phyloP scores from a whole-genome alignment of 768 basidiomycete species.

The Macrolepiota fuliginosa region DNA sequence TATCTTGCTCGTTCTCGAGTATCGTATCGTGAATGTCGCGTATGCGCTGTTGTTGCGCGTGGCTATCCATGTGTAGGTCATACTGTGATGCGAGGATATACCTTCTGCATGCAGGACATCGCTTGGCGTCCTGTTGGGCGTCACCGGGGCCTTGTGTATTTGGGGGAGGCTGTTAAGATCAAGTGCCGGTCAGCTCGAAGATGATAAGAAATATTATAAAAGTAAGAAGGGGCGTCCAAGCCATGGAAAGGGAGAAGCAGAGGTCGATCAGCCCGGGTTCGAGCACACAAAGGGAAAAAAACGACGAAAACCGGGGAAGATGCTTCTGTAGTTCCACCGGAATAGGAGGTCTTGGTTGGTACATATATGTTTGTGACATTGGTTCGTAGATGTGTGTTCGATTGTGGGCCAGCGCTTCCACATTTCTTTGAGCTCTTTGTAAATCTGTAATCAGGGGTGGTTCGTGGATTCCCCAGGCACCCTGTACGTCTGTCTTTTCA shows the following conservation, averaged over 20 bases:
- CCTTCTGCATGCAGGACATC: conserved; percentile 25
- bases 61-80: conserved; percentile 27
- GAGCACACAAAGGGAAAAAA: no score
- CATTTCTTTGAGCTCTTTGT: no score
- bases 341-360: no score
- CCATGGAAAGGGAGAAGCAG: neutral
- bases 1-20: conserved; percentile 43
- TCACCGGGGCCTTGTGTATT: neutral
- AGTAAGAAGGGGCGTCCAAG: neutral
- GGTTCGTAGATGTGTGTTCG: no score
- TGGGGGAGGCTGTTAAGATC: conserved; percentile 1
- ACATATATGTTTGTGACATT: no score
- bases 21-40: conserved; percentile 30
- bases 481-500: no score
- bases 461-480: no score
- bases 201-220: neutral
- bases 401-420: no score
- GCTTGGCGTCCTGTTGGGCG: conserved; percentile 6
- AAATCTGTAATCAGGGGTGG: no score
- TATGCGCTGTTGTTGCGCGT: conserved; percentile 26
- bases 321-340: no score
- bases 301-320: neutral
- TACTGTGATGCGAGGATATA: conserved; percentile 20
- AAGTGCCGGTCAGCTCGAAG: neutral
- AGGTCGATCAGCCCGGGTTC: no score